phyloP scores from a whole-genome alignment of 768 basidiomycete species.

The Pisolithus sp. region DNA sequence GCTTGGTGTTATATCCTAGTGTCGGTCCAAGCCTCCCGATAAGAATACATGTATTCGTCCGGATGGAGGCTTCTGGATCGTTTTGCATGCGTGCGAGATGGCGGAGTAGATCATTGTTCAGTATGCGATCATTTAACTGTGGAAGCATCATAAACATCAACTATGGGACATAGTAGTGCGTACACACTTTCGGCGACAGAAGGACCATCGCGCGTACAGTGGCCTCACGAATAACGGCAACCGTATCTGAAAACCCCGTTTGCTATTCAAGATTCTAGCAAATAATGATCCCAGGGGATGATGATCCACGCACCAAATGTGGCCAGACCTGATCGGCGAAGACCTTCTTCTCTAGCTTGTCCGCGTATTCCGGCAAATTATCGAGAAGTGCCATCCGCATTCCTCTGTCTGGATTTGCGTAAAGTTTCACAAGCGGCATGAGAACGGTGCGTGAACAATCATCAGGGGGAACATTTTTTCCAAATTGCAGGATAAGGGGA shows the following conservation, averaged over 20 bases:
- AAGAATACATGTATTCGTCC: constrained; percentile 96
- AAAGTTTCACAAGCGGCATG: constrained; percentile 77
- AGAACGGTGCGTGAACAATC: constrained; percentile 68
- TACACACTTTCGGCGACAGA: constrained; percentile 72
- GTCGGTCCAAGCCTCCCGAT: constrained; percentile 85
- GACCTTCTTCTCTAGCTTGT: constrained; percentile 78
- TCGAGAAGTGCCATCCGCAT: constrained; percentile 93
- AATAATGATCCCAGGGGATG: background rate
- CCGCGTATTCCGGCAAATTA: constrained; percentile 73
- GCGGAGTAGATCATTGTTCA: constrained; percentile 95
- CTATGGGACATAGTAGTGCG: background rate
- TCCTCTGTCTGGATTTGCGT: constrained; percentile 84
- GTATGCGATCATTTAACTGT: constrained; percentile 81
- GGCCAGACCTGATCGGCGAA: constrained; percentile 92
- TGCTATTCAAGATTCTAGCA: constrained; percentile 44
- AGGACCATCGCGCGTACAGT: constrained; percentile 84
- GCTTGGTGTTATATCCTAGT: constrained; percentile 82
- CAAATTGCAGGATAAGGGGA: constrained; percentile 78
- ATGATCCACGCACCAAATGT: constrained; percentile 53
- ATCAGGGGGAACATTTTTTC: constrained; percentile 59
- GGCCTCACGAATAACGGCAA: constrained; percentile 89
- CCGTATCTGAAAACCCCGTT: constrained; percentile 93
- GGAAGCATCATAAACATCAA: background rate
- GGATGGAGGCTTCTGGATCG: constrained; percentile 89
- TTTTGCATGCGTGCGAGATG: constrained; percentile 88